Base-by-base conservation (phyloP, 1,284 basidiomycete genomes). In the Ceratobasidium theobromae region DNA sequence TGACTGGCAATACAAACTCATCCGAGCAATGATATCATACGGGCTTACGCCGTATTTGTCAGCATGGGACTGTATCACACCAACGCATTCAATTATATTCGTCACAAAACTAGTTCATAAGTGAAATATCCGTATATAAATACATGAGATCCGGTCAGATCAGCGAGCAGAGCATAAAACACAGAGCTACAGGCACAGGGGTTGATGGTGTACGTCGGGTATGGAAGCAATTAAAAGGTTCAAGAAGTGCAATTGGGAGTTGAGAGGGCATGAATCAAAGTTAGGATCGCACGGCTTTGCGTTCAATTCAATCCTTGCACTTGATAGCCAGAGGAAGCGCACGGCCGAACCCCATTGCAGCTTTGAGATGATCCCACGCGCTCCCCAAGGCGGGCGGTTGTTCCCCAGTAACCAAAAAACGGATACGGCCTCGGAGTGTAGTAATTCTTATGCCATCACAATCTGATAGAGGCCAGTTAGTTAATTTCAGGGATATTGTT, bases 281-380 rank as follows among this genome's bases (percentile, higher is more conserved):
- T 27, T n/a, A 16, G 27, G 25, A 27, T 60, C 14, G 33, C 32
- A 62, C 52, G 52, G 33, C 35, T 60, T 52, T 33, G 32, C 16
- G 25, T 21, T 40, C 46, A 28, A 30, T 62, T 62, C 30, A 62
- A 16, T 62, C 52, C 58, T 62, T 62, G 58, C 58, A 62, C 16
- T 62, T 62, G 33, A 62, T 41, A 28, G 55, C 33, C 33, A 48
- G 33, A 4, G 58, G 58, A 11, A 64, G 58, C 23, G 58, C 48
- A 14, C 48, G 58, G 25, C 58, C 58, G 23, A 64, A 64, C 16
- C 58, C 58, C 16, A 64, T 43, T 14, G 58, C 58, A 27, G 58
- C 52, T 48, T 64, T 64, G 48, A 64, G 58, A 30, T 64, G 58
- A 41, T 51, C 58, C 58, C 58, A 64, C 46, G 52, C 30, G 6